Evolutionary conservation across 139 green algal species (phyloP), one percentile per base, ranked within the genome.

Genomic region (Medakamo hakoo): DNA sequence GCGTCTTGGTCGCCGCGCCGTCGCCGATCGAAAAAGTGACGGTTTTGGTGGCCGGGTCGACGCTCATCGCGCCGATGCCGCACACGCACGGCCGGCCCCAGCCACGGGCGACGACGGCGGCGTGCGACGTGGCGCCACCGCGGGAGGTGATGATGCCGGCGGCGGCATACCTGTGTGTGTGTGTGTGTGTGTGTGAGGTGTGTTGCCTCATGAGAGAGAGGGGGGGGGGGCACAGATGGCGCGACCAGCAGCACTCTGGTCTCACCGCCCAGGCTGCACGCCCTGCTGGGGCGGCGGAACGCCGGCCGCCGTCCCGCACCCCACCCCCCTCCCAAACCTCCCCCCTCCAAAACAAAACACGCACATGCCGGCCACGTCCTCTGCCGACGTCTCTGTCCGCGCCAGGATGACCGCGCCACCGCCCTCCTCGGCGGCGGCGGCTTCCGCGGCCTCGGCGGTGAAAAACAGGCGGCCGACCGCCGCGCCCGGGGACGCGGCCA

Each of bases 1-100:
- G 66, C 40, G 30, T 30, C 0, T n/a, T 26, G 22, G 55, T 30
- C 4, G 31, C 55, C 27, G n/a, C n/a, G n/a, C n/a, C n/a, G n/a
- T n/a, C n/a, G n/a, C n/a, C n/a, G n/a, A n/a, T n/a, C n/a, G n/a
- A n/a, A n/a, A 78, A 24, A 32, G 2, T 63, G 49, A 66, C 64
- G 1, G 65, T 76, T 73, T 84, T 86, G 30, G 65, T 58, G 22
- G 65, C 64, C 4, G 83, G 73, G 59, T 95, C 75, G 30, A 95
- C 75, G 55, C 74, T 31, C 26, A 95, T 65, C 30, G 68, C 68
- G 32, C 78, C 75, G 72, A 82, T 88, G 58, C 86, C 86, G 56
- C 77, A 88, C 49, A 94, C 77, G 78, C 89, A 95, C n/a, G 88
- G 81, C 82, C 94, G 94, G 65, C 87, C 87, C 87, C 88, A 95